A percentile compares a stretch with the other conserved stretches of the same genome.
Conservation (phyloP, 495 filamentous ascomycete genomes). For the Gamarada debralockiae region DNA sequence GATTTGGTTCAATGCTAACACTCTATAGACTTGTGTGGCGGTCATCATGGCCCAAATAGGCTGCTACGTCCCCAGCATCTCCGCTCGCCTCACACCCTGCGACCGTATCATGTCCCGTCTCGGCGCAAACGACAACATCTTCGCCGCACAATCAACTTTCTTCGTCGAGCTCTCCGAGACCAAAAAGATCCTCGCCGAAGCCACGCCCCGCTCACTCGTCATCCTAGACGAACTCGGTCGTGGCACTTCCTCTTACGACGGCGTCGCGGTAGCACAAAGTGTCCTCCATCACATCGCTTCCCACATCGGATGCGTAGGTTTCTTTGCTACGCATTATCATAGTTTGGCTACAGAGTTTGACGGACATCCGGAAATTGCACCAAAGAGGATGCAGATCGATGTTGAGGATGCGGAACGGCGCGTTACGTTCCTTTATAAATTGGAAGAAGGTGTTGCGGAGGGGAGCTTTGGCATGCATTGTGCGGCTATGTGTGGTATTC, state of each 20-base stretch:
- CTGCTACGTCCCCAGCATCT: constrained; percentile 82
- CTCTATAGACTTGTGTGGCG: constrained; percentile 75
- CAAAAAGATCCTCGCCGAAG: constrained; percentile 96
- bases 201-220: constrained; percentile 89
- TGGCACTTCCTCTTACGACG: constrained; percentile 91
- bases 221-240: constrained; percentile 97
- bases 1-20: constrained; percentile 5
- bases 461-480: constrained; percentile 99
- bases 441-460: constrained; percentile 93
- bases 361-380: constrained; percentile 78
- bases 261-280: constrained; percentile 92
- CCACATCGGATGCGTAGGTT: constrained; percentile 88
- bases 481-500: constrained; percentile 95
- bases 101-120: constrained; percentile 99
- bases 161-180: constrained; percentile 98
- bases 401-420: constrained; percentile 81
- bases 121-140: constrained; percentile 98
- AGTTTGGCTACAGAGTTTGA: constrained; percentile 87
- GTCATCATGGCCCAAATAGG: constrained; percentile 99
- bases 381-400: constrained; percentile 87
- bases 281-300: constrained; percentile 93
- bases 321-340: constrained; percentile 99
- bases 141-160: constrained; percentile 96
- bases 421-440: constrained; percentile 92
- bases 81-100: constrained; percentile 82